Evolutionary conservation across 768 basidiomycete genomes (phyloP), one percentile per base, ranked within the genome.

Genomic region (Aureoboletus auriporus): DNA sequence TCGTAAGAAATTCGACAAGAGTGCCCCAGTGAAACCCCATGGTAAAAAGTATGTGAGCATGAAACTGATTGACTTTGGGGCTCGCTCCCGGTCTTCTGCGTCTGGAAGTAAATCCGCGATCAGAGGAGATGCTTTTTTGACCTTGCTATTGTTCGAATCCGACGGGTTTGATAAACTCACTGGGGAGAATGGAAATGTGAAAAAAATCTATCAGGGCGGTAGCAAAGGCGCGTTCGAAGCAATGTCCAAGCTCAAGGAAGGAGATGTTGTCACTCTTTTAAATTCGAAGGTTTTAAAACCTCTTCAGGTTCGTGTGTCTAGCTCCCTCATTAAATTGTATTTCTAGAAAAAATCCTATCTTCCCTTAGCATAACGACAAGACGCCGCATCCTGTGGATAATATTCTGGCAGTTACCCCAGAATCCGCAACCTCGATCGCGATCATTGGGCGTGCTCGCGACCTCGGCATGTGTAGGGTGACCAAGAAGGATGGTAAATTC

Each of bases 141-240:
- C 86, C 11, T 62, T 99, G 50, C 66, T 97, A 38, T 73, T 99
- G 28, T 97, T 98, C 58, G 93, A 98, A 63, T 77, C 93, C 20
- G 93, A 97, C 58, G 65, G 75, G 1, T 79, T 78, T 49, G 85
- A 88, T 48, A 60, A 76, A 11, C 59, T 84, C 12, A 74, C 73
- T 4, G 71, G 63, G 27, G 81, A 78, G 6, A 75, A 82, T 42
- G 69, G 72, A 31, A 76, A 67, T 33, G 70, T 75, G 34, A 73
- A 75, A 53, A 91, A 83, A 60, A 51, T 86, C 0, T 95, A 93
- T 65, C 80, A 75, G 54, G 95, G 96, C 0, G 95, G 95, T 3
- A 93, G 91, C 55, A 81, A 83, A 6, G 96, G 96, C 5, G 94
- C 93, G 4, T 98, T 89, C 60, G 96, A 98, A 65, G 74, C 78